phyloP scores from a whole-genome alignment of 352 stramenopile genomes.

The Globisporangium nunn region DNA sequence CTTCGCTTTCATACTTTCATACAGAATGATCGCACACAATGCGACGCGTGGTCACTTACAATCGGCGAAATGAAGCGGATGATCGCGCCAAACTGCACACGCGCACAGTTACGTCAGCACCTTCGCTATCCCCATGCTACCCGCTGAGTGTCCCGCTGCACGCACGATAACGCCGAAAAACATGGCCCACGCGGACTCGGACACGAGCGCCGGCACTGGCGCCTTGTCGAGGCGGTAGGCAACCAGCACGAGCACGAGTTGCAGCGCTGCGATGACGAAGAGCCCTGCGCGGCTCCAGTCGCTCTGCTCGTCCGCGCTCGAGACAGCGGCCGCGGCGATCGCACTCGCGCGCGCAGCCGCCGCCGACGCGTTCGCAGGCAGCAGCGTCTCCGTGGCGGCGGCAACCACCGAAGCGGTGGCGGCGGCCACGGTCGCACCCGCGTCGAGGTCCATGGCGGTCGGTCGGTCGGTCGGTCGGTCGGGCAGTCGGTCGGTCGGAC shows the following conservation, averaged over 20 bases:
- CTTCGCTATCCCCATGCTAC: neutral
- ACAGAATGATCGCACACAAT: neutral
- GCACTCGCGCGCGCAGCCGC: constrained; percentile 10
- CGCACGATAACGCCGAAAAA: constrained; percentile 79
- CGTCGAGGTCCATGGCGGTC: neutral
- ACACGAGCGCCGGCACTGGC: constrained; percentile 60
- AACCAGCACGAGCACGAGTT: constrained; percentile 76
- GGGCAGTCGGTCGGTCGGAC: too few relatives aligned
- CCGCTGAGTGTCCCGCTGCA: neutral
- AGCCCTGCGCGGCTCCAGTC: constrained; percentile 75
- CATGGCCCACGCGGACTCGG: constrained; percentile 76
- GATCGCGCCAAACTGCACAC: constrained; percentile 53
- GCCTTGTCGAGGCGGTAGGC: constrained; percentile 72
- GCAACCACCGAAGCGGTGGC: constrained; percentile 5
- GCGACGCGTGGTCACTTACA: constrained; percentile 15
- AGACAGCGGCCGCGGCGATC: constrained; percentile 11
- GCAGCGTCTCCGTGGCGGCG: constrained; percentile 11
- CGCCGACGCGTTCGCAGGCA: constrained; percentile 12
- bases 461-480: too few relatives aligned
- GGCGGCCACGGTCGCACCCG: neutral
- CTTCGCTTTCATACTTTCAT: too few relatives aligned
- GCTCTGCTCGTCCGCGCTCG: constrained; percentile 16
- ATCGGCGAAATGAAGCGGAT: constrained; percentile 79
- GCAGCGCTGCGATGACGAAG: constrained; percentile 73
- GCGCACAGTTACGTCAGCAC: neutral